Evolutionary conservation across 2,329 filamentous ascomycete species (phyloP).

Genomic region (Aspergillus caelatus): DNA sequence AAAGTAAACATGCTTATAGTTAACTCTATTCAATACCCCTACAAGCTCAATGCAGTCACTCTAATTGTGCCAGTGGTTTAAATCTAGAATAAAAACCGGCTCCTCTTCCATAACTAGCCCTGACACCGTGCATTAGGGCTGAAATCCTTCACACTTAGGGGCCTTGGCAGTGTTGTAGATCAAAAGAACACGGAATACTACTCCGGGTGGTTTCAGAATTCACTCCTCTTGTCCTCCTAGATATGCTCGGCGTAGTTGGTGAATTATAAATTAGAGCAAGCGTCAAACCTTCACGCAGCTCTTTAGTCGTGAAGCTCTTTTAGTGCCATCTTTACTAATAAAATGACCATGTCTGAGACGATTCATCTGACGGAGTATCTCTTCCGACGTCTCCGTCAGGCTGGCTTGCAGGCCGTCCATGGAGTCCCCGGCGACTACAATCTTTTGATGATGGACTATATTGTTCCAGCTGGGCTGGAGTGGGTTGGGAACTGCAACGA

Average conservation of each 20-base stretch:
- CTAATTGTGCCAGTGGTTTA: accelerated
- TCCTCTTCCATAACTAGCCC: neutral
- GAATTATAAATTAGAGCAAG: neutral
- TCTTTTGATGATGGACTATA: constrained; percentile 54
- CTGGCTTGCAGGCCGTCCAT: constrained; percentile 43
- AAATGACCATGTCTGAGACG: neutral
- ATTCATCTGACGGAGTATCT: constrained; percentile 31
- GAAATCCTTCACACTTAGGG: neutral
- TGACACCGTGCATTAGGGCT: neutral
- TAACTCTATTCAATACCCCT: neutral
- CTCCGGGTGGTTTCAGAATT: neutral
- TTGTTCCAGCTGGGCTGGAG: constrained; percentile 48
- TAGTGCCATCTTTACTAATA: neutral
- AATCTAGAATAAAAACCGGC: neutral
- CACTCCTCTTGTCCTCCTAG: too few relatives aligned
- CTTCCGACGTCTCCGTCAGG: constrained; percentile 42
- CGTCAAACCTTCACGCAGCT: neutral
- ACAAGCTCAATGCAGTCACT: neutral
- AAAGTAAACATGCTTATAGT: neutral
- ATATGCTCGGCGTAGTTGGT: neutral
- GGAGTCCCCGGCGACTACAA: constrained; percentile 52
- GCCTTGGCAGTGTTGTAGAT: neutral
- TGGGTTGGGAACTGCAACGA: constrained; percentile 62
- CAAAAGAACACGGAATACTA: neutral
- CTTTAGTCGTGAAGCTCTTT: neutral